These are phyloP conservation scores for Aureobasidium zeae DNA, from an alignment of 2,329 filamentous ascomycete genomes.

Conservation along the genomic window DNA sequence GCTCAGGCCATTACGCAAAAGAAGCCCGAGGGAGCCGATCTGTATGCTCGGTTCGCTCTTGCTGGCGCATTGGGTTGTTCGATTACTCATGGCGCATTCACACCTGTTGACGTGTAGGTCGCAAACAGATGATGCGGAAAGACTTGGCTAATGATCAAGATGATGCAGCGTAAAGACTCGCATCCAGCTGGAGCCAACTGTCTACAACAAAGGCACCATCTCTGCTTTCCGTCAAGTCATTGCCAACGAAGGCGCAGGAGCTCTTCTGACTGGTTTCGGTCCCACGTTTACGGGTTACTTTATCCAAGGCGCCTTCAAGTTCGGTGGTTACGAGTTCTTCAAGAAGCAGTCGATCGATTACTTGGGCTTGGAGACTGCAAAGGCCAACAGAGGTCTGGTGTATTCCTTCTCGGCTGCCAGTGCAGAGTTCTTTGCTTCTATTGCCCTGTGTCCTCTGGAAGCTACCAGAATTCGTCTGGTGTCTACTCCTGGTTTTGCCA, in stretches of 20 bases:
- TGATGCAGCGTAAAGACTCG: constrained; percentile 75
- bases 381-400: constrained; percentile 68
- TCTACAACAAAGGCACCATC: constrained; percentile 81
- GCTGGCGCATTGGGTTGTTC: constrained; percentile 97
- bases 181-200: constrained; percentile 82
- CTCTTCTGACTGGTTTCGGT: constrained; percentile 75
- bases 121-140: background rate
- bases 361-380: constrained; percentile 66
- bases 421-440: constrained; percentile 62
- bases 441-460: constrained; percentile 84
- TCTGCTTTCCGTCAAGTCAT: constrained; percentile 82
- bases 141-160: background rate
- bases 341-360: constrained; percentile 81
- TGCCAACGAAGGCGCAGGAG: constrained; percentile 72
- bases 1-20: constrained; percentile 37
- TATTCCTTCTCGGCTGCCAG: constrained; percentile 58
- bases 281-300: constrained; percentile 86
- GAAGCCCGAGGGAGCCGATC: constrained; percentile 54
- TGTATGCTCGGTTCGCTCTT: constrained; percentile 95
- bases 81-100: constrained; percentile 91
- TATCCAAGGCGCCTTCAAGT: constrained; percentile 88
- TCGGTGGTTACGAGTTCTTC: constrained; percentile 93
- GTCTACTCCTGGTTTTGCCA: constrained; percentile 76
- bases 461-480: constrained; percentile 90
- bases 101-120: constrained; percentile 98